phyloP scores from a whole-genome alignment of 345 rosid genomes.

The Eucalyptus tenuipes region DNA sequence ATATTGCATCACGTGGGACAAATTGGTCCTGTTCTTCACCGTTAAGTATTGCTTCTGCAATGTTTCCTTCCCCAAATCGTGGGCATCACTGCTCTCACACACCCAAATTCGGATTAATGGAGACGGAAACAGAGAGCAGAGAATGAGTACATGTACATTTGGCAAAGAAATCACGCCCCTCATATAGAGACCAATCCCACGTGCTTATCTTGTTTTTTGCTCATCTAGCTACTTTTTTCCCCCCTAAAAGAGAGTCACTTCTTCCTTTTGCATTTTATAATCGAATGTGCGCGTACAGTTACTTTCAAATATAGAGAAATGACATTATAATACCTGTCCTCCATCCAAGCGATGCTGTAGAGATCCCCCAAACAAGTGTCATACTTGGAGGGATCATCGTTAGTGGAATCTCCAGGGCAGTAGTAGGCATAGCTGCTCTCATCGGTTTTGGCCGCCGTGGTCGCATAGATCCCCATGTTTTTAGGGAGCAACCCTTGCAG shows the following conservation, averaged over 20 bases:
- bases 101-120: neutral
- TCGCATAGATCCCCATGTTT: constrained; percentile 28
- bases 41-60: constrained; percentile 1
- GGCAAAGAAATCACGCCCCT: neutral
- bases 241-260: neutral
- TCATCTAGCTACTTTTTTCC: neutral
- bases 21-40: neutral
- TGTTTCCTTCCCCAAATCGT: constrained; percentile 40
- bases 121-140: neutral
- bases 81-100: constrained; percentile 26
- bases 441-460: constrained; percentile 32
- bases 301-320: neutral
- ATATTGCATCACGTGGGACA: neutral
- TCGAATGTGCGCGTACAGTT: neutral
- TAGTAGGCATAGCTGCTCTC: constrained; percentile 41
- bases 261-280: neutral
- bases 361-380: constrained; percentile 41
- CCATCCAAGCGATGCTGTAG: constrained; percentile 48
- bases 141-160: neutral
- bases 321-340: constrained; percentile 16
- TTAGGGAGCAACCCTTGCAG: constrained; percentile 38
- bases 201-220: neutral
- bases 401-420: constrained; percentile 21
- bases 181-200: neutral
- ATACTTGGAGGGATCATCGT: constrained; percentile 18